Base-by-base conservation (phyloP, 306 rosid species). In the Alnus glutinosa region DNA sequence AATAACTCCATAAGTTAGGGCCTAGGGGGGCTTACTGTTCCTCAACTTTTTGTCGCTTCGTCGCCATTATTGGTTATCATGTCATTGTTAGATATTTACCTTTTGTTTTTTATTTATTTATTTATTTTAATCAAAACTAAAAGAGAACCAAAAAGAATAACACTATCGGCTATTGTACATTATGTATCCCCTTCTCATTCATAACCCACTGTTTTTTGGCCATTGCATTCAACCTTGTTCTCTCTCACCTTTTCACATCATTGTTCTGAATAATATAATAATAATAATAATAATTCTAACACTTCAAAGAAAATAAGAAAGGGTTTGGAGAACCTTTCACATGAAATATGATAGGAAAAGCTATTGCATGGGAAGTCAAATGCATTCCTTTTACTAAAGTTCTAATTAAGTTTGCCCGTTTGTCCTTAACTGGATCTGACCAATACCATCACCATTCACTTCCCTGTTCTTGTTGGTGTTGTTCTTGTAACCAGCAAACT, bases 371-470 rank as follows among this genome's bases (percentile, higher is more conserved):
- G 7, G 46, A 42, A 4, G 1, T 42, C 5, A 42, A 42, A 4
- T 1, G 5, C 1, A 42, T 4, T 4, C 7, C 52, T 49, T 49
- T 49, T 9, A 10, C 52, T 14, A 6, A 1, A 18, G 7, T 42
- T 7, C 69, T 82, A 84, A 9, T 48, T 48, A 34, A 62, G 57
- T 46, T 23, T 32, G 77, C 15, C 78, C 75, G 76, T 61, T 81
- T n/a, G 76, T 73, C 51, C 76, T 84, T 55, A 84, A 47, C 72
- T 86, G 90, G 44, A 86, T 55, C 42, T 83, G 86, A 6, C 9
- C 5, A 1, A n/a, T n/a, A 2, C 30, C 5, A 3, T 4, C 52
- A 1, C 48, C 74, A 15, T 5, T 62, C 46, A 14, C 78, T 9
- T 64, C 69, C 23, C 39, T 37, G 4, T 3, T 52, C 30, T 7